Base-by-base conservation (phyloP, 2,329 filamentous ascomycete genomes). In the Beauveria rudraprayagi region DNA sequence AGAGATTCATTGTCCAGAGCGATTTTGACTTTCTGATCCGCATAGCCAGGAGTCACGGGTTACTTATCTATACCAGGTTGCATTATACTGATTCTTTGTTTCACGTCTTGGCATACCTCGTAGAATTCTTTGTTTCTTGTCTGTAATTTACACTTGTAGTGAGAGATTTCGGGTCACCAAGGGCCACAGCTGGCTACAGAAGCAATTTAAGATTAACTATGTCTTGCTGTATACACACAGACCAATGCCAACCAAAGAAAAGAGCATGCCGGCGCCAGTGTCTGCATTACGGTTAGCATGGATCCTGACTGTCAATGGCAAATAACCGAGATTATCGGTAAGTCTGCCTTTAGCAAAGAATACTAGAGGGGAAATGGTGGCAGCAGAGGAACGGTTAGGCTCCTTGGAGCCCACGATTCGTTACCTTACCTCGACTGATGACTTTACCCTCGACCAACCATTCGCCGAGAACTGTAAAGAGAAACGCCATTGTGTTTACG, bases 401-500 rank as follows among this genome's bases (percentile, higher is more conserved):
- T 34, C 11, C 30, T 54, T 41, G 53, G 43, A 24, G 10, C 28
- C 28, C n/a, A 5, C 24, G 1, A n/a, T 43, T 22, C 5, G 34
- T 14, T 16, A 48, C 11, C 82, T 69, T 77, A 92, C 90, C 85
- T 79, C 85, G 83, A 66, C 87, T 90, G 64, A 97, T 96, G 1
- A 92, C 89, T 73, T 97, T 97, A 63, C 86, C 86, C 69, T 97
- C 93, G 1, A 93, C 91, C 80, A 88, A 95, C 92, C 92, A 97
- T 68, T 97, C 93, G 1, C 92, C 93, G 14, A 97, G 70, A 2
- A 97, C 92, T 0, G 93, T 97, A 70, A 97, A 97, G n/a, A 97
- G 75, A 67, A 97, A 97, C 0, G 93, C 93, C 69, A 96, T 77
- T 0, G 92, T 96, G 70, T 97, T 97, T 1, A 93, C 92, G 64